These are phyloP conservation scores for Parietichytrium sp. DNA, from an alignment of 108 stramenopile species.

Conservation along the genomic window DNA sequence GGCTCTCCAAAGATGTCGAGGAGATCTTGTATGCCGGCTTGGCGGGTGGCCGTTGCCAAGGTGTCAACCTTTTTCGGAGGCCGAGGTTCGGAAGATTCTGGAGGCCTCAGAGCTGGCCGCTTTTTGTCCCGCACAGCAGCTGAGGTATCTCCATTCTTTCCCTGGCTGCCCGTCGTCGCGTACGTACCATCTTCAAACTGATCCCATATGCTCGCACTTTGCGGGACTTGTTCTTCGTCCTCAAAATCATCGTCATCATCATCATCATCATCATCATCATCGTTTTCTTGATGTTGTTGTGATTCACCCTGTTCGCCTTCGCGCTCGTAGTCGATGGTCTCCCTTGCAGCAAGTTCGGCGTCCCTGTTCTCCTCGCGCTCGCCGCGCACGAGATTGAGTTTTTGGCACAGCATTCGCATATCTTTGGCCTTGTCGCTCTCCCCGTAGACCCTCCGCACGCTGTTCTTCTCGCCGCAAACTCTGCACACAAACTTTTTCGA, in stretches of 20 bases:
- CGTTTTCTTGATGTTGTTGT: neutral
- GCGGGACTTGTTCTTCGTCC: neutral
- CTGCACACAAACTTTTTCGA: conserved; percentile 10
- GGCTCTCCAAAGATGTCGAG: too few species aligned
- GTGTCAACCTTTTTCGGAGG: too few species aligned
- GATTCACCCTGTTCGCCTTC: neutral
- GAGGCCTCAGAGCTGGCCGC: too few species aligned
- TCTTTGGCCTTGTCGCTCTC: conserved; percentile 28
- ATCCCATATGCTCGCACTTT: neutral
- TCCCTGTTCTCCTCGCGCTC: neutral
- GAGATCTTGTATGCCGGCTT: too few species aligned
- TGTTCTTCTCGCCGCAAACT: conserved; percentile 3
- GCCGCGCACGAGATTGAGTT: neutral
- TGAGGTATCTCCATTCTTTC: too few species aligned
- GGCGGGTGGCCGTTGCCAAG: too few species aligned
- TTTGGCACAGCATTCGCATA: neutral
- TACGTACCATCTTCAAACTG: too few species aligned
- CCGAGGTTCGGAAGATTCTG: too few species aligned
- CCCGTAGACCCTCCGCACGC: conserved; percentile 33
- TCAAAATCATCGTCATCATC: neutral
- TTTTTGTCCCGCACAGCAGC: too few species aligned
- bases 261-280: neutral
- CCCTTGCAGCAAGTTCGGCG: neutral
- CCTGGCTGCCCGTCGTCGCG: too few species aligned
- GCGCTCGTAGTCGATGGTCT: neutral